Base-by-base conservation (phyloP, 257 asterid genomes). In the Pogostemon cablin region DNA sequence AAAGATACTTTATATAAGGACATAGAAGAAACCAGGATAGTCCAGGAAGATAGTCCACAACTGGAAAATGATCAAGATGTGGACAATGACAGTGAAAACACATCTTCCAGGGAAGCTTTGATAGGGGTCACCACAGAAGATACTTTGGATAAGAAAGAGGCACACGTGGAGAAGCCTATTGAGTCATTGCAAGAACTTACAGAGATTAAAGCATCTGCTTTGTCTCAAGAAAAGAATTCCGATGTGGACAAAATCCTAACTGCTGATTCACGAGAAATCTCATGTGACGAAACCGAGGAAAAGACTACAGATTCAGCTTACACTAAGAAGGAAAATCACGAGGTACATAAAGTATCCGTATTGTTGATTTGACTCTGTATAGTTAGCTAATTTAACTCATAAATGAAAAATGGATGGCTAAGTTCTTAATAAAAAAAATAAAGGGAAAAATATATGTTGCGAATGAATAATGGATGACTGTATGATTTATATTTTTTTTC, bases 191-290 rank as follows among this genome's bases (percentile, higher is more conserved):
- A 72, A 67, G 77, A 34, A 67, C 46, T 47, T 41, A 3, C 42
- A 38, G 80, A 46, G 43, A 71, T 68, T 46, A 55, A 75, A 60
- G 75, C 66, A 39, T 55, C 50, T 20, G 79, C 9, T 11, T 55
- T 75, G 59, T 7, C 15, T 60, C 73, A 57, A 68, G 75, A 72
- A 38, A 42, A 62, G 11, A 8, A 68, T 55, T 17, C 60, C n/a
- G 12, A 7, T 1, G 12, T 47, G 53, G 81, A 80, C 39, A 50
- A 80, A 75, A 49, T 61, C 69, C 67, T 5, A 63, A 40, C 10
- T 42, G 57, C 56, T 43, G 55, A 50, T 63, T 77, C 48, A 32
- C 69, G 9, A 78, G 77, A 68, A 54, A 74, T 70, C 58, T 67
- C 73, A 58, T 15, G 11, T 41, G 76, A 70, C 47, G 25, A 46